Evolutionary conservation across 495 filamentous ascomycete species (phyloP), one percentile per base, ranked within the genome.

Genomic region (Talaromyces proteolyticus): DNA sequence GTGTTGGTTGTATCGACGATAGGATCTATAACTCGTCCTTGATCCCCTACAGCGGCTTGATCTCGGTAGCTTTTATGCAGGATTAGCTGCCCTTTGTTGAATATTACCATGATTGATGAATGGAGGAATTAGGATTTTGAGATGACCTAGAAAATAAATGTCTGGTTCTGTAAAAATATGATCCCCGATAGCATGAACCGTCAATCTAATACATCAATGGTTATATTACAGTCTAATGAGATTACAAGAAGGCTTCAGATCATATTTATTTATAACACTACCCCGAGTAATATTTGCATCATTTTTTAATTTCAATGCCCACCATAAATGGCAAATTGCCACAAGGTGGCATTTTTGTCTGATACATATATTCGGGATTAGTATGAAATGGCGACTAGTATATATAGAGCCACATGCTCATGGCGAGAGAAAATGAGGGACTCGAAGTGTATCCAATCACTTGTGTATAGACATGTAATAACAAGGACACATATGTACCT

Each of bases 1-100:
- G 47, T 40, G 25, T 49, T 49, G 14, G 47, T 49, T 19, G 37
- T 49, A 49, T 49, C 47, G 19, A 49, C 12, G 2, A 49, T 49
- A 25, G 47, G 47, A 14, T 49, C 47, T 20, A 49, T 4, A 39
- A 49, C 40, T 18, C 37, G 47, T 16, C 47, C 47, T 17, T 49
- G 18, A 20, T 41, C 24, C 19, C 26, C 18, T 25, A 36, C 14
- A 8, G 37, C 19, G 34, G 47, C 22, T 25, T 17, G 34, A n/a
- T 22, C 37, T n/a, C 26, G 18, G 47, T 49, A 49, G 18, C 21
- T 34, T 2, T 7, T n/a, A 36, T 49, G 40, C 26, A 39, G 47
- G 36, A 49, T 20, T 6, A 49, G 20, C 34, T 49, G 36, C 23
- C 47, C 47, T 41, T 25, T 49, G 47, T 36, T 40, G 47, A 41